Evolutionary conservation across 2,329 filamentous ascomycete genomes (phyloP), one percentile per base, ranked within the genome.

Genomic region (Curvularia eragrostidis): DNA sequence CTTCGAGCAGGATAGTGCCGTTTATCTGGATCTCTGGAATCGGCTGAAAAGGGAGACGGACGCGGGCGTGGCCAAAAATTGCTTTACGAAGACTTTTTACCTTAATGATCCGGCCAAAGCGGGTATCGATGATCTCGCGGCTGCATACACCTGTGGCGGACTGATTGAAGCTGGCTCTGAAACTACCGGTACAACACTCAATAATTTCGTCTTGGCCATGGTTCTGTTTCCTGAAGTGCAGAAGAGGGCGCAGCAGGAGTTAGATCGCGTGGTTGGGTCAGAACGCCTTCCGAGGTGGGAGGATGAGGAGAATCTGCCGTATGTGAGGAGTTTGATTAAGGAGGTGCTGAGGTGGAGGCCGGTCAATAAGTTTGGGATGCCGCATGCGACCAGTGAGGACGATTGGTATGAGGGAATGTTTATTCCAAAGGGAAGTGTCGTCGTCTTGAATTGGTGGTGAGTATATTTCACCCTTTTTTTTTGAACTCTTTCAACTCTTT

Each of bases 391-490:
- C 1, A 65, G 62, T 30, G 66, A 73, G 32, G 72, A 75, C 55
- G 73, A 75, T 48, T 74, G 67, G 68, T 75, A 75, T 48, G 65
- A 70, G 66, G 82, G 75, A 1, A 71, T 72, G 46, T 74, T 74
- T 48, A 72, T 80, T 6, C 78, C 77, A 0, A 78, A 78, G 53
- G 77, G 75, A 3, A 62, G 64, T 15, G 67, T 74, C 0, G 68
- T 69, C 1, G 66, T 75, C 4, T 24, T 75, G 44, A 76, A 75
- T 38, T 75, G 71, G 69, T 75, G 71, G 72, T 72, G 63, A 47
- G 43, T 34, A 5, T 28, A 54, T 65, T 61, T 28, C 23, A 26
- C 5, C 3, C 28, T 7, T 18, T 1, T 7, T 36, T 13, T 44
- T n/a, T n/a, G n/a, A n/a, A 5, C 15, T 10, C 5, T 13, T 12